phyloP scores from a whole-genome alignment of 805 yeast genomes.

The Pichia ethanolica region DNA sequence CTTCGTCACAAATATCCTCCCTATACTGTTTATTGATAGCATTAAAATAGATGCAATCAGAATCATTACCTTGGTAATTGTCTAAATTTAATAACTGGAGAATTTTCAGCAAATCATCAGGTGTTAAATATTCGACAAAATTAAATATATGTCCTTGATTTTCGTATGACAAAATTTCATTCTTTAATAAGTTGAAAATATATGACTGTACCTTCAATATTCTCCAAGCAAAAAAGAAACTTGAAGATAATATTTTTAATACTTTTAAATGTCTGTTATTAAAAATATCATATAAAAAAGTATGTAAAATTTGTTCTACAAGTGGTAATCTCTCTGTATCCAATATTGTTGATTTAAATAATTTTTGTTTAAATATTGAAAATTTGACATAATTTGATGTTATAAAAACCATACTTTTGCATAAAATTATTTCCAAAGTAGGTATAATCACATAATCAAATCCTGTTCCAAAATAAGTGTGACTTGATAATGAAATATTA shows the following conservation, averaged over 20 bases:
- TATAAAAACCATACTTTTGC: constrained; percentile 23
- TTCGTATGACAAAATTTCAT: constrained; percentile 1
- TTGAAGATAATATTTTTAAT: constrained; percentile 40
- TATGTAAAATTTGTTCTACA: background rate
- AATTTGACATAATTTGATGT: constrained; percentile 23
- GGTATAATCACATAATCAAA: constrained; percentile 35
- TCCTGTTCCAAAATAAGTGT: constrained; percentile 26
- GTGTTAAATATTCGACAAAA: constrained; percentile 14
- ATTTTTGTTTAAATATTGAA: constrained; percentile 12
- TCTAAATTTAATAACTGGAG: background rate
- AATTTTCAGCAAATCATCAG: constrained; percentile 11
- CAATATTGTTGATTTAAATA: constrained; percentile 2
- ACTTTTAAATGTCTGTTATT: constrained; percentile 29
- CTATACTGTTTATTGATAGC: background rate
- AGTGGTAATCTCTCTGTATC: background rate
- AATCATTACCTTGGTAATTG: background rate
- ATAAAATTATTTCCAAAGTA: constrained; percentile 30
- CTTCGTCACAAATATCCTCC: background rate
- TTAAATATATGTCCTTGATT: constrained; percentile 5
- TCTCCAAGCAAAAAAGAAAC: constrained; percentile 64
- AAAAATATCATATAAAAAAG: background rate
- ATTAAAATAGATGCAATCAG: background rate
- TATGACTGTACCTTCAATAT: constrained; percentile 48
- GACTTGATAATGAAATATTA: constrained; percentile 27
- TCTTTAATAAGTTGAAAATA: constrained; percentile 30